phyloP scores from a whole-genome alignment of 805 yeast species.

The Torulaspora microellipsoides region DNA sequence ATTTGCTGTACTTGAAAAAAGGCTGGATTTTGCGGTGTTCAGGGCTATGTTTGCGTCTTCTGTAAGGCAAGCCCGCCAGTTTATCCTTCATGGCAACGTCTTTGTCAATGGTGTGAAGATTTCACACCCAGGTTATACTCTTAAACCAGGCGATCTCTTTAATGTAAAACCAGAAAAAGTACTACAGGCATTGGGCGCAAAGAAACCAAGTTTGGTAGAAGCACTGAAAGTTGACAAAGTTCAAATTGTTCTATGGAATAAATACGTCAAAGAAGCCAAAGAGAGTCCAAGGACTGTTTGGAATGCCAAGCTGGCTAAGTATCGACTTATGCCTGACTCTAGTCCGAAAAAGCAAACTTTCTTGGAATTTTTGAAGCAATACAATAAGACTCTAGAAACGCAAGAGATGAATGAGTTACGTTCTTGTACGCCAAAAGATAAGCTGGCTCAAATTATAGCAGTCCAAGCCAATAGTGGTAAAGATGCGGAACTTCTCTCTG shows the following conservation, averaged over 20 bases:
- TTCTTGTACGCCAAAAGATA: conserved; percentile 42
- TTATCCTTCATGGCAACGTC: conserved; percentile 75
- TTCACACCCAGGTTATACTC: conserved; percentile 70
- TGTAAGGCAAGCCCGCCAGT: conserved; percentile 89
- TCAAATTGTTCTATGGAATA: conserved; percentile 74
- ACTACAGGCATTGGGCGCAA: conserved; percentile 75
- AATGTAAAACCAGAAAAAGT: conserved; percentile 83
- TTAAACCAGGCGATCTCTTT: conserved; percentile 83
- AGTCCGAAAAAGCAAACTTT: conserved; percentile 26
- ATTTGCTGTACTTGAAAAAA: conserved; percentile 78
- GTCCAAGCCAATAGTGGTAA: conserved; percentile 21
- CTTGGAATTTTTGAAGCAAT: conserved; percentile 22
- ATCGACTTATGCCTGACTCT: conserved; percentile 22
- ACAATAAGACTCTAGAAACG: conserved; percentile 23
- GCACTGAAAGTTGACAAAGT: conserved; percentile 65
- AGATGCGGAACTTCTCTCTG: conserved; percentile 21
- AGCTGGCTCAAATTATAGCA: conserved; percentile 43
- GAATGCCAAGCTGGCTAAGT: conserved; percentile 25
- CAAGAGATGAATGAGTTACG: conserved; percentile 21
- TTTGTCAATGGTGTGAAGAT: conserved; percentile 78
- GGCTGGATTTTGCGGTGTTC: conserved; percentile 86
- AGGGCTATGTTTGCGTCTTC: conserved; percentile 92
- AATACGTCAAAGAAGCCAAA: conserved; percentile 54
- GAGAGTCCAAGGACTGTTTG: conserved; percentile 39
- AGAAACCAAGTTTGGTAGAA: conserved; percentile 69